Evolutionary conservation across 1,284 basidiomycete species (phyloP).

Genomic region (Xerocomus nothofagi): DNA sequence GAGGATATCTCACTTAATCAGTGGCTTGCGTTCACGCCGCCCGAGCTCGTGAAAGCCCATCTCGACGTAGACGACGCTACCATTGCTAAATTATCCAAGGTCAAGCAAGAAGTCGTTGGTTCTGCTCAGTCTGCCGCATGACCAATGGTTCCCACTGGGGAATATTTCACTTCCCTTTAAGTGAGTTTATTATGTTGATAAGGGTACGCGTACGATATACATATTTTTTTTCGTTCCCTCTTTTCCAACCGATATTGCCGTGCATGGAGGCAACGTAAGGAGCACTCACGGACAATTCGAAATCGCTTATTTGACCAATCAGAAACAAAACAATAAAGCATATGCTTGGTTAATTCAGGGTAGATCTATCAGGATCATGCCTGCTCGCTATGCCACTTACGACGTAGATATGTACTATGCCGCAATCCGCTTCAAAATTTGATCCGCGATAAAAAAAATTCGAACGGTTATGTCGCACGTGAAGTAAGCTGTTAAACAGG

Average conservation of each 20-base stretch:
- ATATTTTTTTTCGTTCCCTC: conserved; percentile 5
- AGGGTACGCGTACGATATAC: conserved; percentile 21
- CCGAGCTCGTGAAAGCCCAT: conserved; percentile 54
- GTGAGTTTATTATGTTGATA: background rate
- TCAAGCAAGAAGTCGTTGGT: conserved; percentile 37
- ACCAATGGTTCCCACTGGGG: background rate
- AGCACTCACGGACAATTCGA: background rate
- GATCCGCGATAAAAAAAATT: background rate
- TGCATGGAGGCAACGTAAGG: background rate
- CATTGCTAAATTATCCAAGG: conserved; percentile 40
- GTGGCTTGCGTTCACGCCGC: conserved; percentile 58
- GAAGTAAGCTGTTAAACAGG: too few species aligned
- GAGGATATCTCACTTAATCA: conserved; percentile 48
- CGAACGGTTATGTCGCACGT: background rate
- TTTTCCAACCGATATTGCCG: background rate
- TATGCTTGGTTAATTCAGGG: conserved; percentile 9
- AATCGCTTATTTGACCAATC: background rate
- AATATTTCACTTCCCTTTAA: background rate
- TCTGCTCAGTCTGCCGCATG: conserved; percentile 3
- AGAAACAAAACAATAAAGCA: background rate
- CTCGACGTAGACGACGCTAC: conserved; percentile 47
- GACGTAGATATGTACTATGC: conserved; percentile 8
- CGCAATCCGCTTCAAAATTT: background rate
- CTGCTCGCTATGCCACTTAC: background rate
- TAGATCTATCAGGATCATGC: background rate